A percentile compares a stretch with the other conserved stretches of the same genome.
phyloP scores from a whole-genome alignment of 2,329 filamentous ascomycete genomes.

The Chalara sp. region DNA sequence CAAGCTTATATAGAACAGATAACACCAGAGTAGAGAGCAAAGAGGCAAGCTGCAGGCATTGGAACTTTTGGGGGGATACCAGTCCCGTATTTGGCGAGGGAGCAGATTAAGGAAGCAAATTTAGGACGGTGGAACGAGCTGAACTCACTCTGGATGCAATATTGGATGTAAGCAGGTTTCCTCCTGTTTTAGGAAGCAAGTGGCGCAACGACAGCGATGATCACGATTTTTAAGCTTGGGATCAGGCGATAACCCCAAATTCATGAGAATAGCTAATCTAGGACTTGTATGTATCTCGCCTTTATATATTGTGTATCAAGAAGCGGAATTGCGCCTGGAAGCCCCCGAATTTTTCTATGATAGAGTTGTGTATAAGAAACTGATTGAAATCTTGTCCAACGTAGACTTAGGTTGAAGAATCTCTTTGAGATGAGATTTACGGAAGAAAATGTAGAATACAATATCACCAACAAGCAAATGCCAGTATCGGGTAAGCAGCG shows the following conservation, averaged over 20 bases:
- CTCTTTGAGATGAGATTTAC: conserved; percentile 1
- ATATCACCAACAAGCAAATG: conserved; percentile 16
- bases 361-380: conserved; percentile 2
- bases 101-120: too few species aligned
- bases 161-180: too few species aligned
- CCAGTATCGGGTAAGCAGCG: conserved; percentile 2
- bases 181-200: too few species aligned
- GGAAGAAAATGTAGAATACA: conserved; percentile 7
- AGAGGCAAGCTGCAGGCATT: not conserved
- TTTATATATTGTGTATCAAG: not conserved
- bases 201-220: too few species aligned
- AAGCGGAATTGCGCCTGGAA: not conserved
- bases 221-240: not conserved
- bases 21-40: not conserved
- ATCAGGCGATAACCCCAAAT: not conserved
- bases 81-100: too few species aligned
- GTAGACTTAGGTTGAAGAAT: not conserved
- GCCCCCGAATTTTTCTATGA: not conserved
- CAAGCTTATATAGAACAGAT: not conserved
- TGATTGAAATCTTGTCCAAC: not conserved
- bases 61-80: too few species aligned
- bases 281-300: not conserved
- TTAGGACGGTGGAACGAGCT: too few species aligned
- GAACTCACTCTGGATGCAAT: too few species aligned
- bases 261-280: not conserved